Evolutionary conservation across 176 grass and related monocot genomes (phyloP), one percentile per base, ranked within the genome.

Genomic region (Carex parvula): DNA sequence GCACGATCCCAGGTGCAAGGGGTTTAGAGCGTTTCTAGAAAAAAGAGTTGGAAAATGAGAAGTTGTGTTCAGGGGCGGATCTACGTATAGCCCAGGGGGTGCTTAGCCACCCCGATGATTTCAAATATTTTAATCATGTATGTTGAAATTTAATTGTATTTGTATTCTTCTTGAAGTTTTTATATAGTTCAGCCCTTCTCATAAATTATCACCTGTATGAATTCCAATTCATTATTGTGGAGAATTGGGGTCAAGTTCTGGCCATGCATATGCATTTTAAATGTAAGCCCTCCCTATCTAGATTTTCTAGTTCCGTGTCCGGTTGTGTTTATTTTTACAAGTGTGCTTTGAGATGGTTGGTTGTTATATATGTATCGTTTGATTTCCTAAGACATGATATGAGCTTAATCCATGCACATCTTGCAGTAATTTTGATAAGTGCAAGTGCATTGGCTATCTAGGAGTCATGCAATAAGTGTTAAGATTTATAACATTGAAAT

Each of bases 1-100:
- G 85, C 6, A 71, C 30, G 21, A 92, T 90, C 60, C 84, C 76
- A 60, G 83, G 87, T 57, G 61, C 35, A 55, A 16, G 66, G 18
- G 12, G 33, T 29, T 55, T 79, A 76, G 59, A 64, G 44, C 16
- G 9, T 46, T 82, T 37, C 29, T 44, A 46, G 56, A 59, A 22
- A 41, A 63, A 55, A 30, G 13, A 6, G 20, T 30, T 78, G 4
- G 11, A 24, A 73, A 21, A 17, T 79, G 26, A 22, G 29, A 35
- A 18, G 7, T 60, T n/a, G 14, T 56, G 59, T 82, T 64, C 37
- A 6, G 37, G 0, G 37, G 37, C 37, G 37, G 37, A 39, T 39
- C 5, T 39, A 39, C 5, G 4, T 39, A 39, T 39, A 39, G 37
- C 37, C 37, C 37, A 39, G 37, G 37, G 4, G 37, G 5, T 26